Evolutionary conservation across 2,329 filamentous ascomycete genomes (phyloP), one percentile per base, ranked within the genome.

Genomic region (Hypoxylon sp.): DNA sequence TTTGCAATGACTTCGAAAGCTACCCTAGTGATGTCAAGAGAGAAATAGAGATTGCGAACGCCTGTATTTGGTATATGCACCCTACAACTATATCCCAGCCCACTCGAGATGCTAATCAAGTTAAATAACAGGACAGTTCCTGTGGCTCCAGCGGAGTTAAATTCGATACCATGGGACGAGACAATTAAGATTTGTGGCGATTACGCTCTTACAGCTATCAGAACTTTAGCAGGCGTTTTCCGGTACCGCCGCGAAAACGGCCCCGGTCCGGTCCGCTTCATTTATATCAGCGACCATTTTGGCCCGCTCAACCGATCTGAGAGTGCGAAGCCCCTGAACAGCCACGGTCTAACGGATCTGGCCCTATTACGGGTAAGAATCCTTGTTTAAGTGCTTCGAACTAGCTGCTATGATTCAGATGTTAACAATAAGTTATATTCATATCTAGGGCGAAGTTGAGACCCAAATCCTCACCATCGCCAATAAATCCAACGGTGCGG

Each of bases 231-330:
- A 5, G 40, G 40, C 40, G 8, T 20, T 44, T n/a, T 7, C 17
- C 40, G n/a, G 3, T n/a, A 44, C 3, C 40, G 40, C 17, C 40
- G 40, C 11, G 40, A 44, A 20, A 44, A 44, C 14, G 40, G 40
- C 17, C 40, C 40, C 4, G 40, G 40, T 2, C 40, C 40, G 40
- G 17, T 20, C 17, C 40, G 40, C 40, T 44, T 44, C 40, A 4
- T 22, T 44, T 44, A 44, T 44, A 44, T 44, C 11, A 44, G 40
- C 40, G 40, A 20, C 17, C 40, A 44, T 22, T 22, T 44, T 44
- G 17, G 17, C 2, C 40, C n/a, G 20, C 17, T 22, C 8, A 5
- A 20, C 40, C n/a, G 8, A 44, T 44, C 40, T 6, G 17, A 44
- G 14, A 3, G n/a, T 20, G n/a, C 17, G n/a, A 42, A 8, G 37